A percentile compares a stretch with the other conserved stretches of the same genome.
These are phyloP conservation scores for Aphanomyces astaci DNA, from an alignment of 352 stramenopile species.

Conservation along the genomic window DNA sequence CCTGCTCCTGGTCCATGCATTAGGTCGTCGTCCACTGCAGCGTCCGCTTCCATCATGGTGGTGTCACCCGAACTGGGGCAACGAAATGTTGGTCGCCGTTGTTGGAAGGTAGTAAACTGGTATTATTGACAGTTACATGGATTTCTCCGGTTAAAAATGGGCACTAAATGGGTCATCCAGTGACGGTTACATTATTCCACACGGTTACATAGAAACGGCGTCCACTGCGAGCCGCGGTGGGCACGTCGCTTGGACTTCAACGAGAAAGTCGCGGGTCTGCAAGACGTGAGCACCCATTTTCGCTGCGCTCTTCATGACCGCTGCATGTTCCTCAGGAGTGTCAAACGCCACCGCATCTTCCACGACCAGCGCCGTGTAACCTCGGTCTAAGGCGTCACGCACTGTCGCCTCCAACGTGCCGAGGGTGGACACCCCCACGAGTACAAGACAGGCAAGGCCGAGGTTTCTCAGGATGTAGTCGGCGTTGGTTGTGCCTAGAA, in stretches of 20 bases:
- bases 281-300: constrained; percentile 25
- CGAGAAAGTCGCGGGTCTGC: constrained; percentile 23
- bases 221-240: background rate
- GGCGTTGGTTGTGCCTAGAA: constrained; percentile 83
- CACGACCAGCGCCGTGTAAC: constrained; percentile 80
- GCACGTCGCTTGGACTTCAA: constrained; percentile 10
- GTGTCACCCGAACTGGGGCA: constrained; percentile 15
- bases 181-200: too few relatives aligned
- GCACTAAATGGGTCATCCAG: too few relatives aligned
- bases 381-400: constrained; percentile 76
- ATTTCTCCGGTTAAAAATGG: constrained; percentile 18
- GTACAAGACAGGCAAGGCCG: constrained; percentile 73
- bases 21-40: constrained; percentile 1
- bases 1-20: background rate
- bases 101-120: too few relatives aligned
- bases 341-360: constrained; percentile 52
- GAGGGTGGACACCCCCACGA: constrained; percentile 76
- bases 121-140: too few relatives aligned
- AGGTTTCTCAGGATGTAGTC: constrained; percentile 87
- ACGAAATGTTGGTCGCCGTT: constrained; percentile 26
- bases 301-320: constrained; percentile 24
- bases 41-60: background rate
- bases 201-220: constrained; percentile 2
- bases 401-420: constrained; percentile 72
- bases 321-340: constrained; percentile 17